A percentile compares a stretch with the other conserved stretches of the same genome.
Conservation (phyloP, 352 stramenopile species). For the Pythium myriotylum region DNA sequence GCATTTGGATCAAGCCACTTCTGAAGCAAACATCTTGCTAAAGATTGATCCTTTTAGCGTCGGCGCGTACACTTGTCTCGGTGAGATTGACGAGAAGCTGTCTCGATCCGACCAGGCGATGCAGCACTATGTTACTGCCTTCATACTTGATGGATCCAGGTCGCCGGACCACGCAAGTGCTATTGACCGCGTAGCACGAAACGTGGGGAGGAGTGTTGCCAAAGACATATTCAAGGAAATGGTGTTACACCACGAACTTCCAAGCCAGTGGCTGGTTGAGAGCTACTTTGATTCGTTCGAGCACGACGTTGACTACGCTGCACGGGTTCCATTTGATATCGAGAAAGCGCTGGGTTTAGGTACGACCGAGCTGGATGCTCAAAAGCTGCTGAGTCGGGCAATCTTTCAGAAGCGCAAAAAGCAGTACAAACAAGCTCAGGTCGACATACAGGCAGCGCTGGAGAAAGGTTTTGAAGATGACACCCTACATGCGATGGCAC, state of each 20-base stretch:
- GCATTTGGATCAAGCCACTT: slow-evolving; percentile 41
- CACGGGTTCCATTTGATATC: slow-evolving; percentile 62
- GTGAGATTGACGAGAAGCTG: slow-evolving; percentile 60
- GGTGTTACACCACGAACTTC: slow-evolving; percentile 73
- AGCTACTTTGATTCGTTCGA: slow-evolving; percentile 89
- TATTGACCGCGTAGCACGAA: slow-evolving; percentile 74
- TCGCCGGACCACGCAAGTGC: slow-evolving; percentile 65
- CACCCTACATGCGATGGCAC: slow-evolving; percentile 49
- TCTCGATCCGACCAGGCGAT: slow-evolving; percentile 58
- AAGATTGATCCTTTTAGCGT: slow-evolving; percentile 71
- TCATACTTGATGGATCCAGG: slow-evolving; percentile 80
- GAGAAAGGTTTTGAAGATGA: slow-evolving; percentile 42
- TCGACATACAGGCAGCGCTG: slow-evolving; percentile 45
- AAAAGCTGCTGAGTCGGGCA: slow-evolving; percentile 61
- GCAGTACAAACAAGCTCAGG: slow-evolving; percentile 53
- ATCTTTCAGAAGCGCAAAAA: slow-evolving; percentile 69
- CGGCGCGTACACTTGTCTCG: slow-evolving; percentile 72
- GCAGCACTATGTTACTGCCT: slow-evolving; percentile 83
- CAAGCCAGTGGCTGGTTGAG: slow-evolving; percentile 74
- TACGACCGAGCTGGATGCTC: slow-evolving; percentile 47
- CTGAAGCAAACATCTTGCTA: slow-evolving; percentile 48
- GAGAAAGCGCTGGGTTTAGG: slow-evolving; percentile 47
- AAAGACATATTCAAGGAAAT: slow-evolving; percentile 73
- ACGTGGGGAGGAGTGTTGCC: slow-evolving; percentile 63
- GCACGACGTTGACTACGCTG: slow-evolving; percentile 68